These are phyloP conservation scores for Candida cerambycidarum DNA, from an alignment of 805 yeast genomes.

Conservation along the genomic window DNA sequence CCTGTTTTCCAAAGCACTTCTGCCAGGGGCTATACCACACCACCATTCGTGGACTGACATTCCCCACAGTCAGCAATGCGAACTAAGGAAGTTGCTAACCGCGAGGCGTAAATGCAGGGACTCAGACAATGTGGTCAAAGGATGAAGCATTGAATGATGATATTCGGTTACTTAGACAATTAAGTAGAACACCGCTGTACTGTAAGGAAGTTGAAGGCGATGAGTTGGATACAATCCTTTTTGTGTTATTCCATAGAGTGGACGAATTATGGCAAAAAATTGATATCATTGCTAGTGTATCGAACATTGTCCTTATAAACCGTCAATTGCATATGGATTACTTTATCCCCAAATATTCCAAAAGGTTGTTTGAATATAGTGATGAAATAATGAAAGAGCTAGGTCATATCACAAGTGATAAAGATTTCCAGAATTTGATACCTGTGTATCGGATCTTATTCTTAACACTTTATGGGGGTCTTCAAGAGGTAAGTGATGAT, in stretches of 20 bases:
- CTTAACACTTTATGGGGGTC: constrained; percentile 24
- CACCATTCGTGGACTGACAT: too few relatives aligned
- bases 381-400: constrained; percentile 10
- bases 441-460: constrained; percentile 25
- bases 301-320: constrained; percentile 27
- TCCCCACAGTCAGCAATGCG: too few relatives aligned
- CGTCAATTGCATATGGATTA: constrained; percentile 18
- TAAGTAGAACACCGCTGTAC: constrained; percentile 18
- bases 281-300: constrained; percentile 21
- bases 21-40: too few relatives aligned
- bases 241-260: constrained; percentile 5
- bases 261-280: constrained; percentile 4
- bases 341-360: constrained; percentile 22
- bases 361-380: constrained; percentile 11
- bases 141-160: neutral
- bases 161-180: constrained; percentile 11
- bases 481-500: constrained; percentile 10
- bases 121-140: constrained; percentile 1
- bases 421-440: constrained; percentile 17
- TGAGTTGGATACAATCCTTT: constrained; percentile 15
- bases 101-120: neutral
- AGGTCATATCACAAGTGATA: constrained; percentile 7
- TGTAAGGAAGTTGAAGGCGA: constrained; percentile 12
- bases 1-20: too few relatives aligned
- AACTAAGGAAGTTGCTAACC: too few relatives aligned